These are phyloP conservation scores for Chernovozyma sophiae-reginae DNA, from an alignment of 1,139 yeast species.

Conservation along the genomic window DNA sequence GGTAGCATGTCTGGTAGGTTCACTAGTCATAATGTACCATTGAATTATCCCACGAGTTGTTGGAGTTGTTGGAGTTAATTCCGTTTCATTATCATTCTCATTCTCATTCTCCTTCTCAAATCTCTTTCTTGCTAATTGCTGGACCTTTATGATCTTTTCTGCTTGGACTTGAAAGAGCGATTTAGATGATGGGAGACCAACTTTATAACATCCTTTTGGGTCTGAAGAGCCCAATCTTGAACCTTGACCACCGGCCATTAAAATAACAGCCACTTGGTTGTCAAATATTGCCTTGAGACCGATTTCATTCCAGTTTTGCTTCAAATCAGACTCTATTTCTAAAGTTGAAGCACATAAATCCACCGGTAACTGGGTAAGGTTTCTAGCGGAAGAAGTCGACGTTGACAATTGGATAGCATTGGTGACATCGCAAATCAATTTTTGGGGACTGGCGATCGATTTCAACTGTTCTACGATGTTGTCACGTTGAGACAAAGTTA, in stretches of 20 bases:
- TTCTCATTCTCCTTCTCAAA: constrained; percentile 1
- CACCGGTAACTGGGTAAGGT: constrained; percentile 49
- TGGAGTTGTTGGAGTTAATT: too few species aligned
- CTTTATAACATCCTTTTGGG: constrained; percentile 93
- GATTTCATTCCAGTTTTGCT: constrained; percentile 44
- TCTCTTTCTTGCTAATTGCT: constrained; percentile 44
- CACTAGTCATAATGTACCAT: constrained; percentile 95
- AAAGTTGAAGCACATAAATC: constrained; percentile 49
- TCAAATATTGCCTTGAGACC: constrained; percentile 69
- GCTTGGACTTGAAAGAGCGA: constrained; percentile 91
- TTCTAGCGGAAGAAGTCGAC: constrained; percentile 23
- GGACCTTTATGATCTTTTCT: constrained; percentile 68
- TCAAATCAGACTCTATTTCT: constrained; percentile 27
- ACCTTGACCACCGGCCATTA: constrained; percentile 99
- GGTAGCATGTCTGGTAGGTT: constrained; percentile 80
- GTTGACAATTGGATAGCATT: constrained; percentile 44
- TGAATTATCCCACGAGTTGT: constrained; percentile 41
- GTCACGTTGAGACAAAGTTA: constrained; percentile 21
- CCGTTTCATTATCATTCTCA: constrained; percentile 2
- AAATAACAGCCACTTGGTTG: constrained; percentile 79
- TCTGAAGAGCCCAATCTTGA: constrained; percentile 83
- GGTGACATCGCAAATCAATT: constrained; percentile 41
- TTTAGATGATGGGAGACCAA: constrained; percentile 78
- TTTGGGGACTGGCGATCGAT: constrained; percentile 37
- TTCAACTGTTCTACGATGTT: constrained; percentile 34